Base-by-base conservation (phyloP, 176 grass and related monocot species). In the Otatea glauca region DNA sequence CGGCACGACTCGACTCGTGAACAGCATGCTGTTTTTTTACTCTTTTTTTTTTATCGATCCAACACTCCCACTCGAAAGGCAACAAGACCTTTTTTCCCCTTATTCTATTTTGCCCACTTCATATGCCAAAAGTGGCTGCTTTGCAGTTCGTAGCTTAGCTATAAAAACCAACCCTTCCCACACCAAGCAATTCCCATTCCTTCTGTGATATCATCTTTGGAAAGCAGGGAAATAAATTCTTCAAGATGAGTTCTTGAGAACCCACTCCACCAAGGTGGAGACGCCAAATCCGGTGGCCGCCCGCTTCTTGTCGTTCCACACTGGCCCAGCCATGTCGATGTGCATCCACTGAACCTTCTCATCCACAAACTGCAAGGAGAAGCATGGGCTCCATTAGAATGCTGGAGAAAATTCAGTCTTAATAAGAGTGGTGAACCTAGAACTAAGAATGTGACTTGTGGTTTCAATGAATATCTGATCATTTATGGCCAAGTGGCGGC, bases 321-420 rank as follows among this genome's bases (percentile, higher is more conserved):
- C 96, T 10, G 96, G 96, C 47, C 96, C 96, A 0, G 93, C 96
- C 96, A 98, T 98, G 61, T 98, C 96, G 16, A 98, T 98, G 88
- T 98, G 96, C 88, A 98, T 84, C 96, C 96, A 98, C 83, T 98
- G 93, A 9, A 98, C 96, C 75, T 98, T 98, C 88, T 95, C 96
- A 35, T 95, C 88, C 0, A 98, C 96, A 84, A 94, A 98, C 93
- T 98, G 89, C 59, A 89, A 75, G 7, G 7, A 61, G 21, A 79
- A 55, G 3, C 14, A 0, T 16, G 10, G 47, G 0, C 0, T 18
- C 20, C 41, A 56, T 83, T 20, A 86, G 56, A 7, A 29, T 35
- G 37, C 16, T 43, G 27, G 20, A 68, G 79, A 10, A 4, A 49
- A 15, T 15, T 27, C 21, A 18, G 0, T 50, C 5, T 8, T n/a